Evolutionary conservation across 2,329 filamentous ascomycete genomes (phyloP), one percentile per base, ranked within the genome.

Genomic region (Cladosporium sp.): DNA sequence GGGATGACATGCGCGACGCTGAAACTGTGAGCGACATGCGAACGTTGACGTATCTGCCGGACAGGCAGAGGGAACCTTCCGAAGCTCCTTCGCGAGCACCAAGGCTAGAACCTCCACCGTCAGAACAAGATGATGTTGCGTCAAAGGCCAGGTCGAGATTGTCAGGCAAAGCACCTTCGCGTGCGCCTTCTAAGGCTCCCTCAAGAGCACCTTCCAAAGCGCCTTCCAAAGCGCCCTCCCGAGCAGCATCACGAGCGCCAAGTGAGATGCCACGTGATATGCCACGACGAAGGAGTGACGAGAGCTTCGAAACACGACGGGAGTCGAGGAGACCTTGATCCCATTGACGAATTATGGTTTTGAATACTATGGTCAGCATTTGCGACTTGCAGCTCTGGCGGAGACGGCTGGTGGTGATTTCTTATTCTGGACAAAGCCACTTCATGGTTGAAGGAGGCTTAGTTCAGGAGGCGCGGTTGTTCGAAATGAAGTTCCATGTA

Each of bases 21-120:
- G 50, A 53, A 31, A 46, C 50, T 14, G 50, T 46, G 9, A 53
- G 50, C 43, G 50, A 53, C 32, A 22, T 53, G 43, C 43, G 44
- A 32, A 53, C 50, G 1, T 34, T 53, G 43, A 53, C 50, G 1
- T 53, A 53, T 34, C 43, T 53, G 32, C 50, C 50, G 11, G 48
- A 50, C 2, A 43, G 48, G 40, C 40, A 43, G 10, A 13, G 48
- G n/a, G 48, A 50, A n/a, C 48, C 48, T n/a, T 50, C 48, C 22
- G 48, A 50, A 18, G 48, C 48, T n/a, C 48, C 48, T 16, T 41
- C 16, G 14, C 48, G 48, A 16, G 48, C 48, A 18, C 48, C 48
- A 10, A 35, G 48, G n/a, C 33, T 50, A 19, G 48, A 50, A 8
- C 16, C 48, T 5, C 48, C 48, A 11, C 32, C 40, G 6, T 18